These are phyloP conservation scores for Pichia rugopelliculosa DNA, from an alignment of 805 yeast genomes.

Conservation along the genomic window DNA sequence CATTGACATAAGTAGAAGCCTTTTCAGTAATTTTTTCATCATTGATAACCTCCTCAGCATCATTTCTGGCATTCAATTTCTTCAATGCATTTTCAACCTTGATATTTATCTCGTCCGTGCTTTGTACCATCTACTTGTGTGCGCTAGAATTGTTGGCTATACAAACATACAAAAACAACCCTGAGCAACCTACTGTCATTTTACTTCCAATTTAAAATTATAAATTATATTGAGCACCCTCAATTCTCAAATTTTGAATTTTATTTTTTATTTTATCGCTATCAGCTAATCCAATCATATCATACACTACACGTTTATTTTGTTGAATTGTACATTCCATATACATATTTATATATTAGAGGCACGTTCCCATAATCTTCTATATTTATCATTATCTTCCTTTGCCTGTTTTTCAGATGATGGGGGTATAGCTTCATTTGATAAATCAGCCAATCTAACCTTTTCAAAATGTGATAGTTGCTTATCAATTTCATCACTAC, in stretches of 20 bases:
- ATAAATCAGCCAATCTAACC: slow-evolving; percentile 71
- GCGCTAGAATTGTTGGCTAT: neutral
- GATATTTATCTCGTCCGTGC: slow-evolving; percentile 3
- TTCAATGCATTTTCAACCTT: slow-evolving; percentile 61
- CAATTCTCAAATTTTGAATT: too few species aligned
- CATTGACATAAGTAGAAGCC: slow-evolving; percentile 3
- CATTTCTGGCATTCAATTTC: slow-evolving; percentile 35
- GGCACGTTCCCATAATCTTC: slow-evolving; percentile 5
- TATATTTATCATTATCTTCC: slow-evolving; percentile 10
- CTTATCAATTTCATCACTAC: slow-evolving; percentile 67
- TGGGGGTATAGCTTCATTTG: slow-evolving; percentile 86
- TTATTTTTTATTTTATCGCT: too few species aligned
- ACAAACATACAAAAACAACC: too few species aligned
- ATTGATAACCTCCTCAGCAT: neutral
- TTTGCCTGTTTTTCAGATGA: slow-evolving; percentile 24
- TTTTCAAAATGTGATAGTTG: slow-evolving; percentile 74
- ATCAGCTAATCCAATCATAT: too few species aligned
- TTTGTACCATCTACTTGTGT: neutral
- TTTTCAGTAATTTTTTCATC: neutral
- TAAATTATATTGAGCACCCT: too few species aligned
- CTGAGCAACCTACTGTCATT: too few species aligned
- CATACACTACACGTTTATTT: too few species aligned
- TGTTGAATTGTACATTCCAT: too few species aligned
- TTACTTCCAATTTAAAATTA: too few species aligned
- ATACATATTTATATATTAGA: neutral